These are phyloP conservation scores for Glycyrrhiza uralensis DNA, from an alignment of 306 rosid genomes.

Conservation along the genomic window DNA sequence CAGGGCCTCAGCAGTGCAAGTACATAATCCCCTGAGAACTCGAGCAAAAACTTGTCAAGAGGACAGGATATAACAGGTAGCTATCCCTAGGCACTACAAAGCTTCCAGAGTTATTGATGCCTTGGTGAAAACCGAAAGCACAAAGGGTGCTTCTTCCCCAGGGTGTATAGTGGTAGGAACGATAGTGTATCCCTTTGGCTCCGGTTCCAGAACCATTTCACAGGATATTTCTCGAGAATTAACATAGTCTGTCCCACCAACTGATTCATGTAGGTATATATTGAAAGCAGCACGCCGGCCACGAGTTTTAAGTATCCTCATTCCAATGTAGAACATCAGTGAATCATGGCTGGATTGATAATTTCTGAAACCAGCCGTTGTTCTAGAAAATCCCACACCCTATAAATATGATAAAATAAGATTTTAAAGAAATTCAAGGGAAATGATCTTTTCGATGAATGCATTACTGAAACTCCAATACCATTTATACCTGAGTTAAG, in stretches of 20 bases:
- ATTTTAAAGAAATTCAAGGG: slow-evolving; percentile 9
- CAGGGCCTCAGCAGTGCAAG: slow-evolving; percentile 32
- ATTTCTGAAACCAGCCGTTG: slow-evolving; percentile 91
- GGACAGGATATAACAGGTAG: slow-evolving; percentile 24
- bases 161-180: slow-evolving; percentile 99
- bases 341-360: slow-evolving; percentile 99
- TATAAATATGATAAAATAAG: slow-evolving; percentile 24
- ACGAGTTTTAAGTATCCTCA: slow-evolving; percentile 99
- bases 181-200: slow-evolving; percentile 97
- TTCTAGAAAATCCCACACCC: slow-evolving; percentile 99
- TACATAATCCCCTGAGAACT: slow-evolving; percentile 39
- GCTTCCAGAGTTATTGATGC: slow-evolving; percentile 89
- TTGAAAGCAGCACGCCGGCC: slow-evolving; percentile 94
- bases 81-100: slow-evolving; percentile 48
- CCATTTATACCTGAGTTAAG: slow-evolving; percentile 75
- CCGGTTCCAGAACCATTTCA: slow-evolving; percentile 98
- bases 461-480: neutral
- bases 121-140: slow-evolving; percentile 96
- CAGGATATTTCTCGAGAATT: slow-evolving; percentile 98
- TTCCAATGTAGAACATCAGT: slow-evolving; percentile 94
- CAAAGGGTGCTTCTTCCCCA: slow-evolving; percentile 99
- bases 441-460: neutral
- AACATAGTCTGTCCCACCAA: slow-evolving; percentile 96
- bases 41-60: slow-evolving; percentile 50
- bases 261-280: slow-evolving; percentile 95